A percentile compares a stretch with the other conserved stretches of the same genome.
Conservation (phyloP, 495 filamentous ascomycete species). For the Pyrenula aspistea region DNA sequence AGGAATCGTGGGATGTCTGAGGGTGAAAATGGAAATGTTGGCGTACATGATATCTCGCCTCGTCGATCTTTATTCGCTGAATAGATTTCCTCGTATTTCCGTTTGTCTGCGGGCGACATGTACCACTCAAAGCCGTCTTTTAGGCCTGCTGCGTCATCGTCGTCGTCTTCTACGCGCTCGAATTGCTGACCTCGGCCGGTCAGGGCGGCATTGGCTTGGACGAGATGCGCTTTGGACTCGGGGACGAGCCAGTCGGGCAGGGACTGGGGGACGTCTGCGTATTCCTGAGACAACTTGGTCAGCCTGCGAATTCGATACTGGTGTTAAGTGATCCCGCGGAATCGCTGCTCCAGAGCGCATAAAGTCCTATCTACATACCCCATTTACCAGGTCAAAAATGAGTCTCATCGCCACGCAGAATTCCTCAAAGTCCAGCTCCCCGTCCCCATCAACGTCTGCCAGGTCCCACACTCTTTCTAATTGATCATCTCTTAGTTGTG, state of each 20-base stretch:
- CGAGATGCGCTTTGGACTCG: conserved; percentile 90
- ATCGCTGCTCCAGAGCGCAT: no score
- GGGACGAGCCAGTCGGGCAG: conserved; percentile 95
- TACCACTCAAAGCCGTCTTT: conserved; percentile 99
- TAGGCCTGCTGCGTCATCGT: conserved; percentile 68
- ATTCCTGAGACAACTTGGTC: conserved; percentile 60
- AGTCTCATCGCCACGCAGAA: conserved; percentile 98
- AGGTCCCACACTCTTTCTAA: conserved; percentile 96
- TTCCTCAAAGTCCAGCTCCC: conserved; percentile 95
- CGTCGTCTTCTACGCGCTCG: conserved; percentile 59
- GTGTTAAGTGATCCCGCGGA: no score
- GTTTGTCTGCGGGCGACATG: conserved; percentile 81
- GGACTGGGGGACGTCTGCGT: conserved; percentile 64
- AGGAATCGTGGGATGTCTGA: neutral
- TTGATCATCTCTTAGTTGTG: conserved; percentile 82
- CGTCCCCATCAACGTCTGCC: conserved; percentile 91
- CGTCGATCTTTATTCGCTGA: conserved; percentile 73
- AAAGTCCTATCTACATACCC: conserved; percentile 50
- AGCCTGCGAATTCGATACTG: no score
- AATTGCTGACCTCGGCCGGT: conserved; percentile 64
- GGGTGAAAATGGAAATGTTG: neutral
- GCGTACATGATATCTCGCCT: conserved; percentile 71
- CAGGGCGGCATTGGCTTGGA: conserved; percentile 77
- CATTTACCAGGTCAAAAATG: conserved; percentile 93
- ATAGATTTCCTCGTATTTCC: conserved; percentile 94